Evolutionary conservation across 129 eudicot species (phyloP), one percentile per base, ranked within the genome.

Genomic region (Dittrichia graveolens): DNA sequence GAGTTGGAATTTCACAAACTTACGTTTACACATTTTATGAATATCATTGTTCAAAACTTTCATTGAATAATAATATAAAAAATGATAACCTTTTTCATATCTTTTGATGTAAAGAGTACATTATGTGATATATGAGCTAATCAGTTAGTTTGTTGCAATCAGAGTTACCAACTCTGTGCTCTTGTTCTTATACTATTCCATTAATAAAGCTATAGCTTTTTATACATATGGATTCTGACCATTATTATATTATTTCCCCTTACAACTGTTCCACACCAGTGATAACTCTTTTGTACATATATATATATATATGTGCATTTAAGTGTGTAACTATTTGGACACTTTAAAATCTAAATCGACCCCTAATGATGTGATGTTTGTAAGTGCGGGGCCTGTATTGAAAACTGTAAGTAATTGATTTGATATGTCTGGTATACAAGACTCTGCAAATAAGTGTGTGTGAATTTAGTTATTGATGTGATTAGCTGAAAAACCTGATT

Each of bases 21-120:
- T 48, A 31, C 60, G 7, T 41, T 15, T 69, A 61, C 13, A 7
- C 56, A 45, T 31, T 61, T 4, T 40, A 58, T 72, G 49, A 35
- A 14, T 42, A 58, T 5, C 12, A 53, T 63, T 55, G 60, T 55
- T 62, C 55, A 43, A 49, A 69, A 5, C 9, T 60, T 18, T 37
- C 2, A 14, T 37, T 16, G 10, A 57, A 67, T 67, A 49, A 58
- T 31, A 47, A 38, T 65, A 16, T 73, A 24, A 8, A 41, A 5
- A 13, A 13, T 69, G 24, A 24, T 59, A 35, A 44, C 57, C 5
- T 67, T 57, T 66, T 34, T 4, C 14, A 24, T 75, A 5, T 62
- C 42, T 38, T 75, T 44, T 64, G 39, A 74, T 74, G 61, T 68
- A 35, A 55, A 71, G 67, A 50, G 47, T 58, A 47, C 57, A 47